Percentiles rank a stretch among this genome's conserved stretches.
Evolutionary conservation across 306 rosid species (phyloP).

Genomic region (Gillenia trifoliata): DNA sequence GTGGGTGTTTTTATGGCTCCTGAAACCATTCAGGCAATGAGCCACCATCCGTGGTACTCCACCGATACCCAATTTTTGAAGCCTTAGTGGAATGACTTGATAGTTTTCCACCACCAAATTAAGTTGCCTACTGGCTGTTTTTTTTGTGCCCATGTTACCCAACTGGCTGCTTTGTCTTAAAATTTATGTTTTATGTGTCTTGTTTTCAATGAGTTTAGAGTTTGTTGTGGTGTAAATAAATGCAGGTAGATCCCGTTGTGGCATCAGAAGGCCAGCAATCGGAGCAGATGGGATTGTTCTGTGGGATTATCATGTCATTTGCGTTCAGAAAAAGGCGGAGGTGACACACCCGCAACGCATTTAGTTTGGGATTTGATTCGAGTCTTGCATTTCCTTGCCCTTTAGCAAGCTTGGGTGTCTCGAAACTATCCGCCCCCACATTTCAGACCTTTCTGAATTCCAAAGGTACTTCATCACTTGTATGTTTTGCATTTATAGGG

Average conservation of each 20-base stretch:
- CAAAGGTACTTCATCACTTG: no score
- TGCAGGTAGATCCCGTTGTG: conserved; percentile 64
- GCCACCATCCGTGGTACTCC: no score
- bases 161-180: not conserved
- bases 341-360: conserved; percentile 35
- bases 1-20: no score
- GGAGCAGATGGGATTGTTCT: conserved; percentile 75
- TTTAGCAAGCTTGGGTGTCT: conserved; percentile 48
- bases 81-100: no score
- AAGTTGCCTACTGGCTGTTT: no score
- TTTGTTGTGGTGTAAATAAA: not conserved
- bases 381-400: conserved; percentile 67
- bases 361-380: conserved; percentile 85
- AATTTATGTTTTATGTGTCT: not conserved
- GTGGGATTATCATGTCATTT: conserved; percentile 93
- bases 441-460: conserved; percentile 60
- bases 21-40: no score
- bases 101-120: no score
- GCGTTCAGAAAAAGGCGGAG: no score
- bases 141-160: not conserved
- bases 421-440: conserved; percentile 67
- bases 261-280: conserved; percentile 74
- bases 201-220: not conserved
- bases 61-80: no score
- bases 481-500: not conserved